Percentiles rank a stretch among this genome's conserved stretches.
Evolutionary conservation across 768 basidiomycete genomes (phyloP).

Genomic region (Phlegmacium glaucopus): DNA sequence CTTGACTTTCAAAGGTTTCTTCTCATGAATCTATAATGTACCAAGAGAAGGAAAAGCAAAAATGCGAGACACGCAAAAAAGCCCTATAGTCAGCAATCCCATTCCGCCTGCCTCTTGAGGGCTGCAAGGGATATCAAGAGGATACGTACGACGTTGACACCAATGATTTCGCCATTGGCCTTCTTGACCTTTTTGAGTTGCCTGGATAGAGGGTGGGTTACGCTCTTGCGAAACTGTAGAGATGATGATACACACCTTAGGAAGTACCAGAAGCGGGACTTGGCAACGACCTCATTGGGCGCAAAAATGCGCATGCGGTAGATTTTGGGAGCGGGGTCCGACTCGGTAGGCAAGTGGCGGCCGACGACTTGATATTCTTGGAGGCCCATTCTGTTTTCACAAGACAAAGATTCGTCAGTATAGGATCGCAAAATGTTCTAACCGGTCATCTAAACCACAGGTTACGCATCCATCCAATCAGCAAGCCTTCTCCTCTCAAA

Average conservation of each 20-base stretch:
- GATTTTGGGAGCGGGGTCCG: constrained; percentile 94
- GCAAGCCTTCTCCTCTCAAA: constrained; percentile 10
- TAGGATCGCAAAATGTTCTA: constrained; percentile 5
- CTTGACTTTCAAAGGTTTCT: constrained; percentile 97
- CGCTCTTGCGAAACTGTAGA: not conserved
- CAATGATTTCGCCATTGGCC: constrained; percentile 98
- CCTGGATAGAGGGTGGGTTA: constrained; percentile 33
- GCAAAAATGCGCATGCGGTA: constrained; percentile 99
- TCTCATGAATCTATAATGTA: constrained; percentile 84
- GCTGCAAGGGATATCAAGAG: constrained; percentile 63
- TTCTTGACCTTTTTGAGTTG: constrained; percentile 99
- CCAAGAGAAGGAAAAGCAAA: constrained; percentile 22
- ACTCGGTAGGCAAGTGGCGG: constrained; percentile 92
- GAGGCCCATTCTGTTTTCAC: constrained; percentile 60
- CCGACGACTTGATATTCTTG: constrained; percentile 97
- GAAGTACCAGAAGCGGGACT: constrained; percentile 99
- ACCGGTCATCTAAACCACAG: constrained; percentile 22
- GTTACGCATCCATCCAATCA: constrained; percentile 25
- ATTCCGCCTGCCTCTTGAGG: constrained; percentile 85
- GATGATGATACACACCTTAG: constrained; percentile 54
- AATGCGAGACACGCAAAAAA: constrained; percentile 21
- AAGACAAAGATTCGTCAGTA: constrained; percentile 6
- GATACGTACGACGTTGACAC: constrained; percentile 93
- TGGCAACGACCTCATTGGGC: constrained; percentile 97
- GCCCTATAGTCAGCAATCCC: constrained; percentile 50